These are phyloP conservation scores for Colletotrichum agaves DNA, from an alignment of 2,329 filamentous ascomycete species.

Conservation along the genomic window DNA sequence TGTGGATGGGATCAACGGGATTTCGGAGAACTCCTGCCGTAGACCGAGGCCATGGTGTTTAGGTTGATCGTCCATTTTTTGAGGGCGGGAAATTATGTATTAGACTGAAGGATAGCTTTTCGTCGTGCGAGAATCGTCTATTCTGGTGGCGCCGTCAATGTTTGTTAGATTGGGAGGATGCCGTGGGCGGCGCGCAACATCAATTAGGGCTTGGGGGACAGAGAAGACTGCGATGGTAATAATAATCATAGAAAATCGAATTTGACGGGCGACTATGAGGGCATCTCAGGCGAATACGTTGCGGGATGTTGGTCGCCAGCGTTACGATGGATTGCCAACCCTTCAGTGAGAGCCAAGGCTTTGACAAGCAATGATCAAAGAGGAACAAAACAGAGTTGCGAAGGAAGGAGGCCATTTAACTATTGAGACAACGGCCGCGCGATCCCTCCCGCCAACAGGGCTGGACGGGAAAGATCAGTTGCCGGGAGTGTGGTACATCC, in stretches of 20 bases:
- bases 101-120: background rate
- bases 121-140: background rate
- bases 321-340: background rate
- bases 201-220: background rate
- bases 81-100: background rate
- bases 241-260: too few species aligned
- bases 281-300: background rate
- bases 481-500: background rate
- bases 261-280: background rate
- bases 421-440: slow-evolving; percentile 19
- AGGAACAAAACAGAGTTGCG: background rate
- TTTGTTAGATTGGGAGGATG: background rate
- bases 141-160: background rate
- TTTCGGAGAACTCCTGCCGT: background rate
- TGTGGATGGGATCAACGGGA: slow-evolving; percentile 26
- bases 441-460: slow-evolving; percentile 18
- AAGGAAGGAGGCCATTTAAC: slow-evolving; percentile 6
- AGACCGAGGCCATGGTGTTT: slow-evolving; percentile 9
- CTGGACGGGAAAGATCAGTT: slow-evolving; percentile 5
- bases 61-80: slow-evolving; percentile 8
- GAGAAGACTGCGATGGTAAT: background rate
- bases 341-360: background rate
- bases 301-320: background rate
- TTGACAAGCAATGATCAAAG: slow-evolving; percentile 6
- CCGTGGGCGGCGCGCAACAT: background rate